Evolutionary conservation across 192 early-diverging fungal genomes (phyloP).

Genomic region (Coemansia sp.): DNA sequence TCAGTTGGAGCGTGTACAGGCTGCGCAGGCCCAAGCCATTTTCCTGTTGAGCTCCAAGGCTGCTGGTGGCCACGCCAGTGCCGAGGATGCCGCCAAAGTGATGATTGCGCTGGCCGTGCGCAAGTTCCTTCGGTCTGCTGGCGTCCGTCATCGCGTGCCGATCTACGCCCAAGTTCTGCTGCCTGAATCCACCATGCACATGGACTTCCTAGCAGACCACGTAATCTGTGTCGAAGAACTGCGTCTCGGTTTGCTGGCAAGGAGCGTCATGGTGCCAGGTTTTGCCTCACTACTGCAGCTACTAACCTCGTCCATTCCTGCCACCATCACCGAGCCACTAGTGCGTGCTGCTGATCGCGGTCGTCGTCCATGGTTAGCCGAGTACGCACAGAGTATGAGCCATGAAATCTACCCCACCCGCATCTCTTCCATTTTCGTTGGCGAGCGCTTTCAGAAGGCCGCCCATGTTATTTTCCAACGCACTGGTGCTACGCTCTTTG

Average conservation of each 20-base stretch:
- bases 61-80: slow-evolving; percentile 46
- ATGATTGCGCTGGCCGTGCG: slow-evolving; percentile 71
- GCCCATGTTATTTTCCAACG: slow-evolving; percentile 59
- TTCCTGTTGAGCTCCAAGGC: slow-evolving; percentile 63
- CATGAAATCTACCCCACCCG: slow-evolving; percentile 66
- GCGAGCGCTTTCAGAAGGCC: slow-evolving; percentile 57
- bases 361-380: slow-evolving; percentile 55
- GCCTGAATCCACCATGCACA: slow-evolving; percentile 70
- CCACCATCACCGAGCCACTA: slow-evolving; percentile 46
- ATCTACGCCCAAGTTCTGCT: slow-evolving; percentile 64
- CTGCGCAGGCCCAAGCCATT: slow-evolving; percentile 56
- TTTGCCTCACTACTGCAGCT: slow-evolving; percentile 68
- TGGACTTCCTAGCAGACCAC: slow-evolving; percentile 69
- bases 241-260: slow-evolving; percentile 66
- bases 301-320: slow-evolving; percentile 66
- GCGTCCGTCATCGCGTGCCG: slow-evolving; percentile 20
- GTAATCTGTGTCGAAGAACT: slow-evolving; percentile 74
- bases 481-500: slow-evolving; percentile 63
- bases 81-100: slow-evolving; percentile 68
- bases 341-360: slow-evolving; percentile 24
- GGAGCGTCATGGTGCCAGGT: slow-evolving; percentile 68
- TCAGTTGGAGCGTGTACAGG: slow-evolving; percentile 56
- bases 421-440: slow-evolving; percentile 51
- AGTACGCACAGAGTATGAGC: slow-evolving; percentile 61
- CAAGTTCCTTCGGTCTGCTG: slow-evolving; percentile 57